Evolutionary conservation across 2,329 filamentous ascomycete genomes (phyloP).

Genomic region (Beauveria brongniartii): DNA sequence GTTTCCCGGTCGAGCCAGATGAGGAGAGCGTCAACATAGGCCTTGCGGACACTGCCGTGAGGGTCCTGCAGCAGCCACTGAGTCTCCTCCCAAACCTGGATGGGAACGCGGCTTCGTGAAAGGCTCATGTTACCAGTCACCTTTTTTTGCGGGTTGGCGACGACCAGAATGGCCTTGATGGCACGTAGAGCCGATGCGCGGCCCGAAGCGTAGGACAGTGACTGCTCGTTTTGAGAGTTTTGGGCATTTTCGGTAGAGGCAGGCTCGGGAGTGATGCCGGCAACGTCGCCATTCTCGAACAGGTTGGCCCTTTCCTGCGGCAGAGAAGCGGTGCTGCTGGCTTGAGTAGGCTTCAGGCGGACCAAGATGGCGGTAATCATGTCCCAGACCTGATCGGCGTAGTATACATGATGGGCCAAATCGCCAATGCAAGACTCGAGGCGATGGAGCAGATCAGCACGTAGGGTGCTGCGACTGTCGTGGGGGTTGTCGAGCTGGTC

Average conservation of each 20-base stretch:
- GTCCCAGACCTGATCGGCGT: constrained; percentile 90
- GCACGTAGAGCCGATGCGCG: constrained; percentile 63
- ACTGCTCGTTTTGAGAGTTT: constrained; percentile 37
- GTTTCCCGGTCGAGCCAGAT: constrained; percentile 84
- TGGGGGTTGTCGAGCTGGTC: constrained; percentile 25
- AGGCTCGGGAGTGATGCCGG: constrained; percentile 18
- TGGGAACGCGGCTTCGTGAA: constrained; percentile 64
- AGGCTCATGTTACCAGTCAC: constrained; percentile 53
- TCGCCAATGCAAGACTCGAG: constrained; percentile 82
- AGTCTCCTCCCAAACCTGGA: constrained; percentile 91
- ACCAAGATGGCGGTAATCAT: constrained; percentile 79
- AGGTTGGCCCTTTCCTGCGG: constrained; percentile 38
- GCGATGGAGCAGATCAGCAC: constrained; percentile 57
- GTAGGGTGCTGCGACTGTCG: constrained; percentile 34
- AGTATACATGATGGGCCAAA: constrained; percentile 91
- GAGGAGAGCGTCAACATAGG: constrained; percentile 75
- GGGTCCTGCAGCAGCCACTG: constrained; percentile 84
- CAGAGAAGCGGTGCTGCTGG: constrained; percentile 35
- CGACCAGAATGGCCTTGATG: constrained; percentile 72
- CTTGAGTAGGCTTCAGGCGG: constrained; percentile 61
- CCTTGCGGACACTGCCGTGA: constrained; percentile 68
- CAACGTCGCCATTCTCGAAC: constrained; percentile 27
- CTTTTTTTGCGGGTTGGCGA: constrained; percentile 64
- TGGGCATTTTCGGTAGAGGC: constrained; percentile 35
- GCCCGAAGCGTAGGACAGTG: constrained; percentile 45